These are phyloP conservation scores for Solanum pennellii DNA, from an alignment of 257 asterid species.

Conservation along the genomic window DNA sequence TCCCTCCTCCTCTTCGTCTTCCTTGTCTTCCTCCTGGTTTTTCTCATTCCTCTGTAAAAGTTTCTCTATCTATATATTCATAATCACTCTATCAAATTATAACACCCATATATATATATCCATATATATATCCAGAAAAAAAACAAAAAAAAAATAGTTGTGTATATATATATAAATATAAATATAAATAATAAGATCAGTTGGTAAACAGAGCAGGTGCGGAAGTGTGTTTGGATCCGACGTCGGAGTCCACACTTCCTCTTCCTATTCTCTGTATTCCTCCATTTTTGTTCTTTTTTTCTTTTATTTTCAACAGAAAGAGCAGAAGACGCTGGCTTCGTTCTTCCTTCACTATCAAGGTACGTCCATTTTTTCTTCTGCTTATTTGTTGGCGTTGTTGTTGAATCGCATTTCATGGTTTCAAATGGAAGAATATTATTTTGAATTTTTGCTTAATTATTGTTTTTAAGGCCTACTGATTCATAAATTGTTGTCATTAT, in stretches of 20 bases:
- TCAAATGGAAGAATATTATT: neutral
- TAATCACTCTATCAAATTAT: neutral
- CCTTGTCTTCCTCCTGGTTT: neutral
- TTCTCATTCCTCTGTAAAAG: neutral
- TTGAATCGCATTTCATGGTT: neutral
- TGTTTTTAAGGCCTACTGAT: neutral
- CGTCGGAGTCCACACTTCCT: neutral
- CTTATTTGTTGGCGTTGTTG: neutral
- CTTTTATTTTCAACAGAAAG: neutral
- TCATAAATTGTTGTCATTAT: neutral
- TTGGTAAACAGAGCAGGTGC: neutral
- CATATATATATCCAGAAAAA: neutral
- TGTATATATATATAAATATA: neutral
- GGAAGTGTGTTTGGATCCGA: constrained; percentile 3
- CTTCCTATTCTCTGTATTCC: neutral
- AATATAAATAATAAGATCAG: neutral
- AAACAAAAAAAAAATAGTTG: neutral
- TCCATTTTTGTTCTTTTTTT: neutral
- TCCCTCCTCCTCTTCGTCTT: neutral
- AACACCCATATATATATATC: neutral
- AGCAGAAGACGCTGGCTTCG: neutral
- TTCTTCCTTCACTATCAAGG: neutral
- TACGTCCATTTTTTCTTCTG: neutral
- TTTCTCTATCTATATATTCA: neutral
- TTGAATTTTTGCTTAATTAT: neutral